These are phyloP conservation scores for Neurospora sp. DNA, from an alignment of 495 filamentous ascomycete genomes.

Conservation along the genomic window DNA sequence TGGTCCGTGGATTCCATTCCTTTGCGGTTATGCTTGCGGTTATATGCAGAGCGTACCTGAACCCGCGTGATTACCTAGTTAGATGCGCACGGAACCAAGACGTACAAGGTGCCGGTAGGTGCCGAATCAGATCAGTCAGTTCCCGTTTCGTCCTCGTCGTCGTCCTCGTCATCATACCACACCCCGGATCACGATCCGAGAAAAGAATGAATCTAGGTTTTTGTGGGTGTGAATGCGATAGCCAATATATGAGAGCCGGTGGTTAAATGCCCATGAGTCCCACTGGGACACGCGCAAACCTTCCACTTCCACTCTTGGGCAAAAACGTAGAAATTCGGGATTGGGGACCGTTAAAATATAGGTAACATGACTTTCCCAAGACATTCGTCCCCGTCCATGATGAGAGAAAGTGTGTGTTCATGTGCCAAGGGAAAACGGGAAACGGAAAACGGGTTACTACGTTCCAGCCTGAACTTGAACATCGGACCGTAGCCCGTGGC, in stretches of 20 bases:
- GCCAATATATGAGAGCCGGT: neutral
- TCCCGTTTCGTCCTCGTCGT: neutral
- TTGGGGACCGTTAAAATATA: neutral
- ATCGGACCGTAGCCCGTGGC: neutral
- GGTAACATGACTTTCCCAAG: neutral
- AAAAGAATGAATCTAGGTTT: neutral
- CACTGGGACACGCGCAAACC: neutral
- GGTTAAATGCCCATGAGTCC: neutral
- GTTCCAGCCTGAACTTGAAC: neutral
- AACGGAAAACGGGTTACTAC: neutral
- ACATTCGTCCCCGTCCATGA: neutral
- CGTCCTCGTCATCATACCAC: neutral
- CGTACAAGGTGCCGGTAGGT: neutral
- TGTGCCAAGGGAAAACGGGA: neutral
- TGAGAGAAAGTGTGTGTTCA: neutral
- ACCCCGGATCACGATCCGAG: neutral
- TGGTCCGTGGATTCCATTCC: too few species aligned
- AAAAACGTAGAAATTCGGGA: neutral
- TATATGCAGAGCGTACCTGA: neutral
- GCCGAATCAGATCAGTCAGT: neutral
- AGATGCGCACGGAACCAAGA: neutral
- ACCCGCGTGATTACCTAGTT: neutral
- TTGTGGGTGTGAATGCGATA: neutral
- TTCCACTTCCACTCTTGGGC: neutral
- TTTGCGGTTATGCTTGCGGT: neutral